These are phyloP conservation scores for Acacia acuminata DNA, from an alignment of 306 rosid genomes.

Conservation along the genomic window DNA sequence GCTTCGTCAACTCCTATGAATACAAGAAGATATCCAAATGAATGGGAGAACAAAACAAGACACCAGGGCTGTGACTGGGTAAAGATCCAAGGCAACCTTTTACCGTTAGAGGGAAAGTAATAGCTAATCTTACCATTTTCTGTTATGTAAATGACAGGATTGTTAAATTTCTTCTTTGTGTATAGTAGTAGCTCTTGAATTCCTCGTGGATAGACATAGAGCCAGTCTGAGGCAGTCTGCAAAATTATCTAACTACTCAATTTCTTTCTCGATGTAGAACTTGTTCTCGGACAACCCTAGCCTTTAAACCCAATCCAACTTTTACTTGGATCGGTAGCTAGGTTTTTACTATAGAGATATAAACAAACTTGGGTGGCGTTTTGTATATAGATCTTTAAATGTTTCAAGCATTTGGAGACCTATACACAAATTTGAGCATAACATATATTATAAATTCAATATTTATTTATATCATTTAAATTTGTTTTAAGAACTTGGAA, in stretches of 20 bases:
- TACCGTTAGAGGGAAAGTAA: too few relatives aligned
- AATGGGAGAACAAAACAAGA: neutral
- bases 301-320: neutral
- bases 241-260: neutral
- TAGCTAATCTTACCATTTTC: conserved; percentile 43
- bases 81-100: conserved; percentile 6
- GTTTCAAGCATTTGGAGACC: neutral
- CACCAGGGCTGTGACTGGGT: neutral
- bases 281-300: neutral
- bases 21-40: conserved; percentile 7
- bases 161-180: conserved; percentile 26
- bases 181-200: conserved; percentile 33
- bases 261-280: neutral
- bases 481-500: neutral
- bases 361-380: neutral
- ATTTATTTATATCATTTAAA: neutral
- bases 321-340: neutral
- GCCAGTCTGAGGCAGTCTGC: conserved; percentile 37
- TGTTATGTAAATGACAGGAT: conserved; percentile 47
- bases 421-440: neutral
- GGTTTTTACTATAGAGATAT: neutral
- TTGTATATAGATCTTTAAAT: neutral
- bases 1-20: conserved; percentile 58
- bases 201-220: conserved; percentile 41
- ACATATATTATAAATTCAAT: neutral